phyloP scores from a whole-genome alignment of 805 yeast genomes.

The Blastobotrys americana region DNA sequence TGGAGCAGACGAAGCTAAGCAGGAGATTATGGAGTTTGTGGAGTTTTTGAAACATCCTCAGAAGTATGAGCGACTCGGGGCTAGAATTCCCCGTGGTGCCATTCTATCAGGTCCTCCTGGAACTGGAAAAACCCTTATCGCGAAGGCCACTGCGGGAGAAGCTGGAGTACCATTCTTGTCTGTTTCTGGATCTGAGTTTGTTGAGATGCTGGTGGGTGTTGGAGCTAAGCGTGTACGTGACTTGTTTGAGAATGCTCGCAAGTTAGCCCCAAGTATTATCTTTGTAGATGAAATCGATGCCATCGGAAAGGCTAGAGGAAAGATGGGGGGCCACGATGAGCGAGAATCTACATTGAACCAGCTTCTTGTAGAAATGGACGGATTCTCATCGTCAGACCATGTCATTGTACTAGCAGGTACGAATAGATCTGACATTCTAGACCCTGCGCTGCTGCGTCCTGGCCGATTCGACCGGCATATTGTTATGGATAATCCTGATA shows the following conservation, averaged over 20 bases:
- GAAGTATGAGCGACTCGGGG: constrained; percentile 88
- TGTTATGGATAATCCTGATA: constrained; percentile 84
- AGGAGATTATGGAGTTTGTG: constrained; percentile 97
- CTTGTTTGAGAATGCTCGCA: constrained; percentile 83
- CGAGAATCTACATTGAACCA: constrained; percentile 95
- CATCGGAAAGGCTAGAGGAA: constrained; percentile 87
- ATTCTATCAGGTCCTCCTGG: constrained; percentile 98
- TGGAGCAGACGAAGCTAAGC: constrained; percentile 94
- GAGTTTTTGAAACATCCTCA: constrained; percentile 83
- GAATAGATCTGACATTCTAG: constrained; percentile 88
- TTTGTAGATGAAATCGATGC: constrained; percentile 99
- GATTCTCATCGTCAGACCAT: constrained; percentile 83
- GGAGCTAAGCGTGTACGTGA: constrained; percentile 98
- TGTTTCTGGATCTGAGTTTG: constrained; percentile 95
- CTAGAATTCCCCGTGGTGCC: constrained; percentile 97
- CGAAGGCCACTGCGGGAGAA: constrained; percentile 98
- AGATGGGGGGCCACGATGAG: constrained; percentile 81
- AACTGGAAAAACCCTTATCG: constrained; percentile 94
- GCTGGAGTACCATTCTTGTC: constrained; percentile 96
- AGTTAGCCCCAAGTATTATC: constrained; percentile 90
- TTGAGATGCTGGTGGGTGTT: constrained; percentile 98
- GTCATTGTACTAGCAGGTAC: constrained; percentile 98
- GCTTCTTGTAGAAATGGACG: constrained; percentile 97
- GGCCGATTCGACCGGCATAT: constrained; percentile 97
- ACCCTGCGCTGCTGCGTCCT: constrained; percentile 88